A percentile compares a stretch with the other conserved stretches of the same genome.
These are phyloP conservation scores for Lasiosphaeriaceae sp. DNA, from an alignment of 495 filamentous ascomycete species.

Conservation along the genomic window DNA sequence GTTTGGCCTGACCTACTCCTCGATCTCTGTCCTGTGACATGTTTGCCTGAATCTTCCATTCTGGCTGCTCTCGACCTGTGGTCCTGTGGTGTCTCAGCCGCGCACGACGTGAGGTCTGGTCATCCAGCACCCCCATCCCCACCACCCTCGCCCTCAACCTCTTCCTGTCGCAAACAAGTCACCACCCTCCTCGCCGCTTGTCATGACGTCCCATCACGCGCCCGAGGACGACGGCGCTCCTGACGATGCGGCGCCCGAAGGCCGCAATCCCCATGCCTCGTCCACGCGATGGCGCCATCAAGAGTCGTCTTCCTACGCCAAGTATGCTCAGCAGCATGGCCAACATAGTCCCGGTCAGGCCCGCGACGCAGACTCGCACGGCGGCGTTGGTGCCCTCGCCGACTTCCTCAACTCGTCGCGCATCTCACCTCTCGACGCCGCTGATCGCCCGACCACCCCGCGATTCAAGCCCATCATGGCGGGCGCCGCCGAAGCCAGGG, in stretches of 20 bases:
- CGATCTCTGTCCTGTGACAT: no score
- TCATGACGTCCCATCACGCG: background rate
- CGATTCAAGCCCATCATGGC: slow-evolving; percentile 41
- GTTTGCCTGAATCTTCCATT: no score
- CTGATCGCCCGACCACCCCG: slow-evolving; percentile 18
- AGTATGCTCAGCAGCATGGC: slow-evolving; percentile 8
- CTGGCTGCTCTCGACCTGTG: no score
- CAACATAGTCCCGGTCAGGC: slow-evolving; percentile 4
- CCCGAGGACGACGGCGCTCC: slow-evolving; percentile 23
- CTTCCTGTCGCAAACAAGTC: background rate
- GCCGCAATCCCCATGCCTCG: slow-evolving; percentile 46
- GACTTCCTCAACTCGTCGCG: slow-evolving; percentile 47
- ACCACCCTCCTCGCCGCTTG: background rate
- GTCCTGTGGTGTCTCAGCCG: background rate
- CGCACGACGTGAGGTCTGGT: background rate
- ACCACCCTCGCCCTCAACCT: background rate
- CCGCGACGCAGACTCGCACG: slow-evolving; percentile 37
- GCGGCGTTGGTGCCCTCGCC: slow-evolving; percentile 42
- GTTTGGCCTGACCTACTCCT: no score
- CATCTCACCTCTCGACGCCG: slow-evolving; percentile 31
- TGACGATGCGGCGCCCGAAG: slow-evolving; percentile 21
- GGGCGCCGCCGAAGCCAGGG: slow-evolving; percentile 28
- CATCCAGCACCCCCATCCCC: background rate
- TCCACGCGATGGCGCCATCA: slow-evolving; percentile 48
- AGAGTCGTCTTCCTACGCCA: slow-evolving; percentile 45